Evolutionary conservation across 2,329 filamentous ascomycete species (phyloP).

Genomic region (Acrocalymma vagum): DNA sequence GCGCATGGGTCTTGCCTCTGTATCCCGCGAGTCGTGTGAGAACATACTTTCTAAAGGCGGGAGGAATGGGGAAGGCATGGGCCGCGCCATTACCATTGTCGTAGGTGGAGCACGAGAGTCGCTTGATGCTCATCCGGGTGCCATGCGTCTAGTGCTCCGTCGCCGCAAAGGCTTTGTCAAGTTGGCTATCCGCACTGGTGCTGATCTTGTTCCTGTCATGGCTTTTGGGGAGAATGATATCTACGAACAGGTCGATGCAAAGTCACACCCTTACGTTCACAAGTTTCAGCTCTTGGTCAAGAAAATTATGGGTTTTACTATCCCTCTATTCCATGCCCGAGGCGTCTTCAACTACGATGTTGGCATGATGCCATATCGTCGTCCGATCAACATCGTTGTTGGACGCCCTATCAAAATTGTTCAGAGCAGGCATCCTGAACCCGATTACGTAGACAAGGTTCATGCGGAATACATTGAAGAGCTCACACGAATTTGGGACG

Average conservation of each 20-base stretch:
- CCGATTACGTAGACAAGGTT: slow-evolving; percentile 79
- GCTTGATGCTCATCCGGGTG: slow-evolving; percentile 83
- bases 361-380: slow-evolving; percentile 91
- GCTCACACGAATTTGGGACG: slow-evolving; percentile 75
- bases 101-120: slow-evolving; percentile 92
- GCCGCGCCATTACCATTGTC: slow-evolving; percentile 95
- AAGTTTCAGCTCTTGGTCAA: slow-evolving; percentile 85
- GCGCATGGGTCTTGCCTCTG: slow-evolving; percentile 84
- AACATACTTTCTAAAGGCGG: slow-evolving; percentile 86
- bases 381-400: slow-evolving; percentile 87
- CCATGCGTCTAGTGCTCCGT: slow-evolving; percentile 79
- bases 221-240: slow-evolving; percentile 96
- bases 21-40: slow-evolving; percentile 90
- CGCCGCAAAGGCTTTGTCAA: slow-evolving; percentile 93
- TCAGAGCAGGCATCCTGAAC: slow-evolving; percentile 70
- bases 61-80: slow-evolving; percentile 80
- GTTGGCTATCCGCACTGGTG: slow-evolving; percentile 89
- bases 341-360: slow-evolving; percentile 99
- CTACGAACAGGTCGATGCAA: slow-evolving; percentile 86
- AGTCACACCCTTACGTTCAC: slow-evolving; percentile 80
- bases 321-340: slow-evolving; percentile 87
- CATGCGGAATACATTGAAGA: slow-evolving; percentile 82
- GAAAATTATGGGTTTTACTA: slow-evolving; percentile 87
- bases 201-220: slow-evolving; percentile 90
- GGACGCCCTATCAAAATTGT: slow-evolving; percentile 80